These are phyloP conservation scores for Bjerkandera adusta DNA, from an alignment of 1,284 basidiomycete genomes.

Conservation along the genomic window DNA sequence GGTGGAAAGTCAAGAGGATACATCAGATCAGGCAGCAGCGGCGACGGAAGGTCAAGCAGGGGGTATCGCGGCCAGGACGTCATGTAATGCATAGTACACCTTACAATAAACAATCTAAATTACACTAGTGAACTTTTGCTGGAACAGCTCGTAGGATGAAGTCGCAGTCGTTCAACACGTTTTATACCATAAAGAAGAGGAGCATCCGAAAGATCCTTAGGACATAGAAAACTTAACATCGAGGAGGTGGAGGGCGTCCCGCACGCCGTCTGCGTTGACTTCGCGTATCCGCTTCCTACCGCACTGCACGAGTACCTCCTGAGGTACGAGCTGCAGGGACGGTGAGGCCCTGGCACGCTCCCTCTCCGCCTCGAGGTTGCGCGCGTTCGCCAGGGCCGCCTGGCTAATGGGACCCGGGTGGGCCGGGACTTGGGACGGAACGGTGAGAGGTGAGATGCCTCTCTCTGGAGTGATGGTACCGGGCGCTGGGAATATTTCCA, in stretches of 20 bases:
- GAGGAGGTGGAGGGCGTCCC: conserved; percentile 74
- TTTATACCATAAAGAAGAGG: background rate
- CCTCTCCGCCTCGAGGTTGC: conserved; percentile 21
- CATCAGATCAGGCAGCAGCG: background rate
- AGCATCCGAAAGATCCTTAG: conserved; percentile 7
- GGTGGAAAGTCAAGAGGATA: conserved; percentile 23
- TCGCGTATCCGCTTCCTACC: conserved; percentile 59
- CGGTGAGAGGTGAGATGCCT: conserved; percentile 31
- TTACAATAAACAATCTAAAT: conserved; percentile 6
- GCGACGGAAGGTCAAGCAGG: background rate
- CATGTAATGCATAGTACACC: conserved; percentile 2
- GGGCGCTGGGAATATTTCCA: conserved; percentile 62
- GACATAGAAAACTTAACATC: conserved; percentile 60
- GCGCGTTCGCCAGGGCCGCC: conserved; percentile 46
- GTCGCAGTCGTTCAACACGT: no score
- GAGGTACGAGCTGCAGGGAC: conserved; percentile 52
- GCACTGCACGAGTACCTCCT: conserved; percentile 58
- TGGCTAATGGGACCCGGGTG: conserved; percentile 31
- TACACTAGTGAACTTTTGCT: conserved; percentile 1
- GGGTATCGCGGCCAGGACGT: background rate
- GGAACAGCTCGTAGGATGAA: conserved; percentile 1
- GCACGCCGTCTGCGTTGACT: conserved; percentile 76
- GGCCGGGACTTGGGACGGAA: conserved; percentile 17
- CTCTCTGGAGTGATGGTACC: conserved; percentile 47
- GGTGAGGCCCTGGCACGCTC: conserved; percentile 45